Evolutionary conservation across 2,329 filamentous ascomycete genomes (phyloP).

Genomic region (Xylariaceae sp.): DNA sequence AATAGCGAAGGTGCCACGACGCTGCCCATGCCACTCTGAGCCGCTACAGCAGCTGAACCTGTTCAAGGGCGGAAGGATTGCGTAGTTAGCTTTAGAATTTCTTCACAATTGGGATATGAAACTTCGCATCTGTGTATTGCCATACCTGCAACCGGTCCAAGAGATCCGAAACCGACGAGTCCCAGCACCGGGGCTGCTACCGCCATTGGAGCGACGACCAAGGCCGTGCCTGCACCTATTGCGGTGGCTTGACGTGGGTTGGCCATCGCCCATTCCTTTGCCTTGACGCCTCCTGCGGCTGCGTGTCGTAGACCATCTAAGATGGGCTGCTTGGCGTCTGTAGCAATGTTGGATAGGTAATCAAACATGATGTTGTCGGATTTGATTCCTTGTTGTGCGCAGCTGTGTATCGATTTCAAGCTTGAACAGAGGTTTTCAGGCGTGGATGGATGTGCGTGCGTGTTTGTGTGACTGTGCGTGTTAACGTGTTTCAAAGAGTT

Average conservation of each 20-base stretch:
- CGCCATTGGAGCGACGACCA: constrained; percentile 12
- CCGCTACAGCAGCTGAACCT: constrained; percentile 21
- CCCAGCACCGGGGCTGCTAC: constrained; percentile 14
- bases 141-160: constrained; percentile 18
- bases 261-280: constrained; percentile 12
- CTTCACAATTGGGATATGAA: not conserved
- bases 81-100: not conserved
- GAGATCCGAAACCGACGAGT: constrained; percentile 15
- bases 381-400: too few relatives aligned
- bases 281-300: too few relatives aligned
- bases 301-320: too few relatives aligned
- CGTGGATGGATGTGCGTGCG: too few relatives aligned
- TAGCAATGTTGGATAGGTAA: too few relatives aligned
- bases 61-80: not conserved
- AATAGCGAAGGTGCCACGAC: constrained; percentile 20
- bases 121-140: not conserved
- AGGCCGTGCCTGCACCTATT: constrained; percentile 3
- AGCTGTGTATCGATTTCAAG: too few relatives aligned
- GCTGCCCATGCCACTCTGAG: constrained; percentile 21
- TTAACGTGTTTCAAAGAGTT: too few relatives aligned
- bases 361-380: too few relatives aligned
- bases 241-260: constrained; percentile 16
- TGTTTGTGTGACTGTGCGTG: too few relatives aligned
- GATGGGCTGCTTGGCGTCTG: too few relatives aligned
- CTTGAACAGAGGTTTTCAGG: too few relatives aligned